These are phyloP conservation scores for Penicillium parvum DNA, from an alignment of 495 filamentous ascomycete species.

Conservation along the genomic window DNA sequence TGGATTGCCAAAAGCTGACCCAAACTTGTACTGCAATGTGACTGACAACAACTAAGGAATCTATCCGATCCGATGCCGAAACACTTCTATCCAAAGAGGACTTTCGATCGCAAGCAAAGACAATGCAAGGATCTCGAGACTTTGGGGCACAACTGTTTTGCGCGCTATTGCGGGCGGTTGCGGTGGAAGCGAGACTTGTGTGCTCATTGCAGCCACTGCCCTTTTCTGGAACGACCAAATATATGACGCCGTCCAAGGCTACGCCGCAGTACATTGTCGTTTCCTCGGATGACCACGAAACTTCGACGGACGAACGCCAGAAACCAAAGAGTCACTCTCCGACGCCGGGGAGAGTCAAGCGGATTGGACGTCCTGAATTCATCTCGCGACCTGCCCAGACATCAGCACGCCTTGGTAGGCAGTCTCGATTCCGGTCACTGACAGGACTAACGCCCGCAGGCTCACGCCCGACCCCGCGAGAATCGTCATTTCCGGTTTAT, in stretches of 20 bases:
- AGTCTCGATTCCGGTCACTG: background rate
- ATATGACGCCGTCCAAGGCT: constrained; percentile 36
- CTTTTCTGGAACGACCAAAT: constrained; percentile 59
- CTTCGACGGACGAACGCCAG: constrained; percentile 23
- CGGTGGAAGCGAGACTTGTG: constrained; percentile 79
- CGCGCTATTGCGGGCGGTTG: constrained; percentile 70
- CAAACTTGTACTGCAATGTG: background rate
- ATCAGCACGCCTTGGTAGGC: constrained; percentile 10
- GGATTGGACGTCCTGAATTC: constrained; percentile 45
- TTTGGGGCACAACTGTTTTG: constrained; percentile 89
- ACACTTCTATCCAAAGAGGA: constrained; percentile 56
- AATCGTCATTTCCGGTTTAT: constrained; percentile 73
- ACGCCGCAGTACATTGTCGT: constrained; percentile 33
- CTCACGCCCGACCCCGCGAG: constrained; percentile 19
- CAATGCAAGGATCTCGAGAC: constrained; percentile 74
- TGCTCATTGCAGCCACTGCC: constrained; percentile 86
- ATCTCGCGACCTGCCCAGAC: constrained; percentile 17
- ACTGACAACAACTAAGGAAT: constrained; percentile 20
- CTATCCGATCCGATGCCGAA: constrained; percentile 38
- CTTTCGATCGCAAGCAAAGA: constrained; percentile 63
- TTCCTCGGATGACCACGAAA: constrained; percentile 36
- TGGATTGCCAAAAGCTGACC: background rate
- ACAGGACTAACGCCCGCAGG: constrained; percentile 10
- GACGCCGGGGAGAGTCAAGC: constrained; percentile 21
- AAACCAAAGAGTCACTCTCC: constrained; percentile 9